Evolutionary conservation across 805 yeast genomes (phyloP), one percentile per base, ranked within the genome.

Genomic region (Helenozyma baotianmanensis): DNA sequence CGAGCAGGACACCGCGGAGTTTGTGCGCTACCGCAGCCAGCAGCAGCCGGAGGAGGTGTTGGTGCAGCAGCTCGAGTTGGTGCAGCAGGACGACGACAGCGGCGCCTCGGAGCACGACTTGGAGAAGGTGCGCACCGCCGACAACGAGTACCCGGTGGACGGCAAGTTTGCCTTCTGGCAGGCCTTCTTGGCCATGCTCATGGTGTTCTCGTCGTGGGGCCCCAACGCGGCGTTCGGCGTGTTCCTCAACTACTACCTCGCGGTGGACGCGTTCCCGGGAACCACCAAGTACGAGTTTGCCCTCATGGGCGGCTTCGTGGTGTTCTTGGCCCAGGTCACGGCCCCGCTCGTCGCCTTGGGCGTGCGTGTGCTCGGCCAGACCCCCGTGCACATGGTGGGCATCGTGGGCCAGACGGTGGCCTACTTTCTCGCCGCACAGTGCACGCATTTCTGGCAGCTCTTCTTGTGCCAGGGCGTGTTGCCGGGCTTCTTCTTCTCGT

Each of bases 381-480:
- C 65, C 43, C 39, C 53, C 2, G 65, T 78, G 3, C 66, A 74
- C 62, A 32, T 58, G 0, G 29, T 72, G 4, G 90, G 88, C 1
- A 56, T 67, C 3, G 40, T 58, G 4, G 23, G 73, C 4, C 77
- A 80, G 48, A 72, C 78, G 32, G 62, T 68, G 0, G 82, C 78
- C 0, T 66, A 72, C 26, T 36, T 82, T 27, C 45, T 82, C 33
- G 87, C 89, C 1, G 72, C 82, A 4, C 76, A 69, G 45, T 54
- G 82, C 1, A 72, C 68, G 2, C 60, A 69, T 27, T 48, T 77
- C 21, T 82, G 89, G 88, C 79, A 83, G 40, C 50, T 83, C 6
- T 79, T 70, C 46, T 51, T 79, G 22, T 74, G 85, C 14, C 89
- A 82, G 55, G 89, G 90, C 21, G 64, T 81, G 1, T 32, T 82